phyloP scores from a whole-genome alignment of 83 land plant species.

The Isoetes engelmannii region DNA sequence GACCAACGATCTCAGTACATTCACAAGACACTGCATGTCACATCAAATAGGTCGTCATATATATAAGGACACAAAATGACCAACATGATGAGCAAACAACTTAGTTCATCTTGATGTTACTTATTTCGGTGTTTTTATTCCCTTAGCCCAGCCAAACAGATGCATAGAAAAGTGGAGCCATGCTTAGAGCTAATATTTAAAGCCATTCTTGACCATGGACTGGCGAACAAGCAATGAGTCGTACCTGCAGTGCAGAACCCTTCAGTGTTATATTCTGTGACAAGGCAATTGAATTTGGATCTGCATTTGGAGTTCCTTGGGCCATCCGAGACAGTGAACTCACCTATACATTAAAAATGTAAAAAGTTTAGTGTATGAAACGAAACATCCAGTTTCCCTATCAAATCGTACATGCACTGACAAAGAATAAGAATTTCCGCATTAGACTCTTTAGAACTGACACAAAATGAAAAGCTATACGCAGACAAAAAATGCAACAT shows the following conservation, averaged over 20 bases:
- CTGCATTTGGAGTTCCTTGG: conserved; percentile 69
- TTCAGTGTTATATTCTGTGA: conserved; percentile 56
- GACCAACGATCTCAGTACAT: conserved; percentile 72
- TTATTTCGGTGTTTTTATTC: too few species aligned
- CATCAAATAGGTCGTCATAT: conserved; percentile 2
- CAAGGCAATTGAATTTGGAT: conserved; percentile 54
- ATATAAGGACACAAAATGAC: not conserved
- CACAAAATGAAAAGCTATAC: too few species aligned
- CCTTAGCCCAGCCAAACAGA: not conserved
- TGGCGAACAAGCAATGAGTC: too few species aligned
- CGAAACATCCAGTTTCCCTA: conserved; percentile 12
- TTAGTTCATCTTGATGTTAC: not conserved
- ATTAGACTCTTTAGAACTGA: too few species aligned
- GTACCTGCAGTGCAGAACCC: conserved; percentile 77
- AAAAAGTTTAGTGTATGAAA: not conserved
- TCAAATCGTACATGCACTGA: not conserved
- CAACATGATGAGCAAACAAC: not conserved
- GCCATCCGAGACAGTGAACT: conserved; percentile 76
- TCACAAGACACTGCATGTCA: conserved; percentile 69
- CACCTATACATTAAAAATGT: conserved; percentile 33
- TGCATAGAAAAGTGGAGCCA: not conserved
- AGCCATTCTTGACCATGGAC: too few species aligned
- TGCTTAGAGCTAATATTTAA: too few species aligned
- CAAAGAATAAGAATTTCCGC: too few species aligned
- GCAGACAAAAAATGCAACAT: too few species aligned